phyloP scores from a whole-genome alignment of 2,329 filamentous ascomycete genomes.

The Zasmidium cellare region DNA sequence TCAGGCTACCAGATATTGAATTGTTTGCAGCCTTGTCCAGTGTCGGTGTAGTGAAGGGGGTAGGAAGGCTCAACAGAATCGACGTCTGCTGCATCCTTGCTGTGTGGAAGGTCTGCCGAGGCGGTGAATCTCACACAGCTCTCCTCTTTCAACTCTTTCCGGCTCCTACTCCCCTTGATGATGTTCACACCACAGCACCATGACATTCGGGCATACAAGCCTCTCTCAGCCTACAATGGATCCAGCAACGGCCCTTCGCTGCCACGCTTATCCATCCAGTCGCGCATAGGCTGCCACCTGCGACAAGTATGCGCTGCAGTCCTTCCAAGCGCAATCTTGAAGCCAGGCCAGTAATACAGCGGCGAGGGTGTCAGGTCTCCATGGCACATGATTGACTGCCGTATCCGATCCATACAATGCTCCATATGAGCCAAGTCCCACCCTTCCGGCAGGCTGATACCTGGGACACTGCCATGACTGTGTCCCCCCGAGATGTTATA shows the following conservation, averaged over 20 bases:
- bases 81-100: too few species aligned
- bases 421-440: constrained; percentile 20
- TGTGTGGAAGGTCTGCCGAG: neutral
- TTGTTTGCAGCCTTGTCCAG: neutral
- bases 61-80: neutral
- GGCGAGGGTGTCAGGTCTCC: constrained; percentile 22
- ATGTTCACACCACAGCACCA: neutral
- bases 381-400: constrained; percentile 23
- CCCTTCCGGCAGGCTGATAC: constrained; percentile 2
- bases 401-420: constrained; percentile 22
- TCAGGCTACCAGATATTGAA: neutral
- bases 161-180: too few species aligned
- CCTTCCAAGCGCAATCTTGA: constrained; percentile 15
- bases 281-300: constrained; percentile 20
- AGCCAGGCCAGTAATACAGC: constrained; percentile 15
- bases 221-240: constrained; percentile 3
- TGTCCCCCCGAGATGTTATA: constrained; percentile 16
- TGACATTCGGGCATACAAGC: too few species aligned
- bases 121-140: neutral
- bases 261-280: constrained; percentile 20
- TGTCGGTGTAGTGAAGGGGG: neutral
- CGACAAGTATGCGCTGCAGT: constrained; percentile 19
- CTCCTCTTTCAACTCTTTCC: neutral
- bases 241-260: constrained; percentile 6
- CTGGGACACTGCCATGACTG: neutral